Conservation (phyloP, 2,329 filamentous ascomycete genomes). For the Neofusicoccum umdonicola region DNA sequence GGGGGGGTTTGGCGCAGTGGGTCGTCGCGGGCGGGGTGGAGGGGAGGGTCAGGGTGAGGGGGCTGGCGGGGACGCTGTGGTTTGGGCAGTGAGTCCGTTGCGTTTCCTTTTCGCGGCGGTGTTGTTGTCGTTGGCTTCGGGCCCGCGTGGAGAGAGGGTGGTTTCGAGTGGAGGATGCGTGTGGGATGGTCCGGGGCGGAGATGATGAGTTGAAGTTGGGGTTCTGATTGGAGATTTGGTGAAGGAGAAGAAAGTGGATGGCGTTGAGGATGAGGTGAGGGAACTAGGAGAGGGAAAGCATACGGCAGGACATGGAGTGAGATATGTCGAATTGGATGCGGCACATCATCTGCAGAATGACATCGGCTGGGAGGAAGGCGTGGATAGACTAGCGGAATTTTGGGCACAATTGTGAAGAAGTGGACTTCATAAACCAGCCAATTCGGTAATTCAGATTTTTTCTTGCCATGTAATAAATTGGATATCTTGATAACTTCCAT, state of each 20-base stretch:
- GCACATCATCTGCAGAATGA: slow-evolving; percentile 58
- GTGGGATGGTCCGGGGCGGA: background rate
- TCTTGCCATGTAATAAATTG: background rate
- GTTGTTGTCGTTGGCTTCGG: slow-evolving; percentile 44
- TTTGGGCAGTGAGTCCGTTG: too few species aligned
- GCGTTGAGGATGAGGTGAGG: slow-evolving; percentile 10
- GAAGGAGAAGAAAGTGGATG: slow-evolving; percentile 31
- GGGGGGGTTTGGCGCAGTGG: too few species aligned
- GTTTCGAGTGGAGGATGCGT: slow-evolving; percentile 26
- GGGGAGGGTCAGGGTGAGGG: too few species aligned
- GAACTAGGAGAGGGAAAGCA: slow-evolving; percentile 1
- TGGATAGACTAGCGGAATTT: slow-evolving; percentile 27
- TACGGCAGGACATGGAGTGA: slow-evolving; percentile 34
- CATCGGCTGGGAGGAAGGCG: slow-evolving; percentile 48
- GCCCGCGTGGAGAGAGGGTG: slow-evolving; percentile 32
- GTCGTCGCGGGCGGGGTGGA: too few species aligned
- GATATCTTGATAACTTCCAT: slow-evolving; percentile 1
- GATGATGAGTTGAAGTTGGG: slow-evolving; percentile 34
- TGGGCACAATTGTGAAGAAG: background rate
- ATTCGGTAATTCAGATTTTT: background rate
- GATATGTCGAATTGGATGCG: slow-evolving; percentile 42
- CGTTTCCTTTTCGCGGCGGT: too few species aligned
- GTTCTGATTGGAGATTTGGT: slow-evolving; percentile 34
- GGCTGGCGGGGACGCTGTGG: too few species aligned
- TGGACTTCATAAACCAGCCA: background rate